A percentile compares a stretch with the other conserved stretches of the same genome.
These are phyloP conservation scores for Ceratorhiza oryzae-sativae DNA, from an alignment of 1,284 basidiomycete genomes.

Conservation along the genomic window DNA sequence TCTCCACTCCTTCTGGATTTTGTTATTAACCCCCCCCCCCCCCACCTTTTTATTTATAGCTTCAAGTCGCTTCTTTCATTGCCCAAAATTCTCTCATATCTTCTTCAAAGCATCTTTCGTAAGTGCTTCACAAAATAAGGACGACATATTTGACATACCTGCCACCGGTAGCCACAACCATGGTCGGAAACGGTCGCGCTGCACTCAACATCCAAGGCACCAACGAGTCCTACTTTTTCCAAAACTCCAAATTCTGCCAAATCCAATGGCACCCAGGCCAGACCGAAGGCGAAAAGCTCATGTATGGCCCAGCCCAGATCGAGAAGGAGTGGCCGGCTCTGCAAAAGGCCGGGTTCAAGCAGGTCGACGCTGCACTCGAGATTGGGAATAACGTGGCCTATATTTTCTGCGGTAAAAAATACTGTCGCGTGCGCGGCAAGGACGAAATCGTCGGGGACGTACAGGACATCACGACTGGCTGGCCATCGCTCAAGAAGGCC, in stretches of 20 bases:
- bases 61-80: neutral
- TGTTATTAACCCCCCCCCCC: too few species aligned
- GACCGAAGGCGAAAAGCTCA: neutral
- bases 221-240: slow-evolving; percentile 23
- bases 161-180: neutral
- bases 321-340: neutral
- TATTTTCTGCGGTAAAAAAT: slow-evolving; percentile 12
- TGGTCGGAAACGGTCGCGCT: slow-evolving; percentile 9
- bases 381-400: slow-evolving; percentile 1
- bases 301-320: neutral
- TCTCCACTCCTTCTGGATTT: neutral
- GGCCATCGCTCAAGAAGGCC: slow-evolving; percentile 16
- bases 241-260: neutral
- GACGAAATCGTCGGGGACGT: neutral
- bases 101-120: neutral
- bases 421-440: neutral
- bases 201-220: slow-evolving; percentile 20
- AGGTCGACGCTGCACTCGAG: slow-evolving; percentile 10
- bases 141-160: neutral
- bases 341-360: neutral
- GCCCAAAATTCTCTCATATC: neutral
- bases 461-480: neutral
- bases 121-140: neutral
- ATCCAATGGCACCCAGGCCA: neutral
- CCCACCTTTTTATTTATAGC: neutral